Conservation (phyloP, 352 stramenopile species). For the Blastocystis sp. region DNA sequence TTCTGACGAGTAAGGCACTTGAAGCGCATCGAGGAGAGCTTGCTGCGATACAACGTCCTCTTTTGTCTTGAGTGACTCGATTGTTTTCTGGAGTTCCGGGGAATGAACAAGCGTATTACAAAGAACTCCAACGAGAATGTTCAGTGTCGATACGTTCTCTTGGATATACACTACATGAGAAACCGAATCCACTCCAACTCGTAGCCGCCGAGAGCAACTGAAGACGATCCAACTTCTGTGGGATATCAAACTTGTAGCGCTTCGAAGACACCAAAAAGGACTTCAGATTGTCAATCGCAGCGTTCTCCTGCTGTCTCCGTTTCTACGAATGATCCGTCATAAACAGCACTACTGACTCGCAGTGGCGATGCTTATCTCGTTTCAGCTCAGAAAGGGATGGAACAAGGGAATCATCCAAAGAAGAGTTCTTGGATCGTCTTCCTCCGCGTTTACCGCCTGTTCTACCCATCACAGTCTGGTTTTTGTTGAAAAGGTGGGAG, state of each 20-base stretch:
- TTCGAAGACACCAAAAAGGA: not conserved
- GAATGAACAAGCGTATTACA: not conserved
- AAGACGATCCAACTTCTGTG: not conserved
- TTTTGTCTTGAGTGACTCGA: not conserved
- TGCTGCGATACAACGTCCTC: not conserved
- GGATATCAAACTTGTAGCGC: not conserved
- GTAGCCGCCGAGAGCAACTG: not conserved
- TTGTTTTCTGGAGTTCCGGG: not conserved
- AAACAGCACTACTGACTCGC: not conserved
- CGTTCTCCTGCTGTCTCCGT: slow-evolving; percentile 25
- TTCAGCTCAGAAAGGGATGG: slow-evolving; percentile 5
- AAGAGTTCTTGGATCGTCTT: not conserved
- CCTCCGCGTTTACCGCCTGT: not conserved
- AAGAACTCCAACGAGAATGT: slow-evolving; percentile 17
- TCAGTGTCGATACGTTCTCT: slow-evolving; percentile 14
- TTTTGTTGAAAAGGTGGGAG: not conserved
- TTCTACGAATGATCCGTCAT: not conserved
- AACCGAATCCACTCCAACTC: not conserved
- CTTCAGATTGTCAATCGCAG: not conserved
- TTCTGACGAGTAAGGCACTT: not conserved
- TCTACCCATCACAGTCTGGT: not conserved
- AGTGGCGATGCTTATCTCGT: slow-evolving; percentile 32
- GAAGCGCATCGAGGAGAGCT: not conserved
- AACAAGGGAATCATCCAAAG: not conserved
- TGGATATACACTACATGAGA: slow-evolving; percentile 38